Percentiles rank a stretch among this genome's conserved stretches.
phyloP scores from a whole-genome alignment of 2,329 filamentous ascomycete genomes.

The Hymenoscyphus scutula region DNA sequence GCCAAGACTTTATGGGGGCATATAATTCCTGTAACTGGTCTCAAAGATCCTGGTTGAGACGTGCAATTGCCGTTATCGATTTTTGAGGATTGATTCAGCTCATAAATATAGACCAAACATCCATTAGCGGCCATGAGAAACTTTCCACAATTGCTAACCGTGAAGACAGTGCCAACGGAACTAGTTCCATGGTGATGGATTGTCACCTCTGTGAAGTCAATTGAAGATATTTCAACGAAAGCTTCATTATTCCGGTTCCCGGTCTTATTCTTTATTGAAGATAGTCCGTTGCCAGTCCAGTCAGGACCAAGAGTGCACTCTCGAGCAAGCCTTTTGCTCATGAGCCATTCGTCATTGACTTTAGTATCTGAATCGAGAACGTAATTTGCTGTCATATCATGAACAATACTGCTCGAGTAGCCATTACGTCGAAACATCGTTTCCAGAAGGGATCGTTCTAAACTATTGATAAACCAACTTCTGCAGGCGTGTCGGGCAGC shows the following conservation, averaged over 20 bases:
- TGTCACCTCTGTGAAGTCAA: conserved; percentile 40
- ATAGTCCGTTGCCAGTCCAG: conserved; percentile 32
- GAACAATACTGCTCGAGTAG: conserved; percentile 46
- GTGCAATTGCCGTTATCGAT: not conserved
- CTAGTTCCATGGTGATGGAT: conserved; percentile 26
- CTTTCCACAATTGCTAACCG: conserved; percentile 54
- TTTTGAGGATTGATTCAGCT: conserved; percentile 30
- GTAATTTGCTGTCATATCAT: conserved; percentile 32
- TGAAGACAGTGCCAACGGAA: conserved; percentile 32
- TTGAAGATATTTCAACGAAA: conserved; percentile 38
- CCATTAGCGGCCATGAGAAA: conserved; percentile 56
- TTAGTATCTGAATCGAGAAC: conserved; percentile 15
- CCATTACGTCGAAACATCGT: conserved; percentile 55
- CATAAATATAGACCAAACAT: conserved; percentile 56
- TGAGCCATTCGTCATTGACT: conserved; percentile 34
- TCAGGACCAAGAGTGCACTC: conserved; percentile 41
- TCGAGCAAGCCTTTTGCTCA: conserved; percentile 44
- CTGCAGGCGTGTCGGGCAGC: conserved; percentile 58
- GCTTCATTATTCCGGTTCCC: conserved; percentile 22
- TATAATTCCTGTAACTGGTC: conserved; percentile 50
- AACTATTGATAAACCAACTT: conserved; percentile 56
- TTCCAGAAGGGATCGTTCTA: conserved; percentile 50
- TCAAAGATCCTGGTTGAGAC: conserved; percentile 35
- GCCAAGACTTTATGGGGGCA: conserved; percentile 57
- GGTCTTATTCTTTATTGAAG: conserved; percentile 2